A percentile compares a stretch with the other conserved stretches of the same genome.
phyloP scores from a whole-genome alignment of 2,329 filamentous ascomycete species.

The Epichloe gansuensis region DNA sequence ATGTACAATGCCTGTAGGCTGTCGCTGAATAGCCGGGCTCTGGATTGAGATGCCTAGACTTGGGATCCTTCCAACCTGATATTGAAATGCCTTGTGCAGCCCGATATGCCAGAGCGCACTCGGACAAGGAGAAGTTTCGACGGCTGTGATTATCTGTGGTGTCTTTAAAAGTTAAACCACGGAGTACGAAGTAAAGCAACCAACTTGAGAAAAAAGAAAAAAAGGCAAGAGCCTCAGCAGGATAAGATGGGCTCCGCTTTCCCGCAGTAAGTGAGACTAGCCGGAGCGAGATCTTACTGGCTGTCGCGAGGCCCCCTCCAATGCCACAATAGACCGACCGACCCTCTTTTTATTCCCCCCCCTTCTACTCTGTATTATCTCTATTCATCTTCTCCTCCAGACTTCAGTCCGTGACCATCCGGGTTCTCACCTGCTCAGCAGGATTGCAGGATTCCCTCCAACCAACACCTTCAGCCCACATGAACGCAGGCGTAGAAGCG shows the following conservation, averaged over 20 bases:
- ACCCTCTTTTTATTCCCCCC: background rate
- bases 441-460: background rate
- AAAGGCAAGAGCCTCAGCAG: background rate
- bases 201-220: background rate
- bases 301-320: background rate
- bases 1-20: too few species aligned
- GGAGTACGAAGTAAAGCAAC: too few species aligned
- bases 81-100: too few species aligned
- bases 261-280: background rate
- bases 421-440: slow-evolving; percentile 11
- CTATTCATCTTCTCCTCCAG: background rate
- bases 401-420: slow-evolving; percentile 9
- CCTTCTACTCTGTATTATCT: background rate
- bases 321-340: background rate
- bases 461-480: slow-evolving; percentile 2
- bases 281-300: background rate
- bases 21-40: too few species aligned
- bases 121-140: too few species aligned
- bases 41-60: too few species aligned
- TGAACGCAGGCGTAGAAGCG: background rate
- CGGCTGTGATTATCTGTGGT: too few species aligned
- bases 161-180: too few species aligned
- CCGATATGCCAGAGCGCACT: too few species aligned
- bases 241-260: background rate
- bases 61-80: too few species aligned